Base-by-base conservation (phyloP, 2,329 filamentous ascomycete species). In the Diaporthe vexans region DNA sequence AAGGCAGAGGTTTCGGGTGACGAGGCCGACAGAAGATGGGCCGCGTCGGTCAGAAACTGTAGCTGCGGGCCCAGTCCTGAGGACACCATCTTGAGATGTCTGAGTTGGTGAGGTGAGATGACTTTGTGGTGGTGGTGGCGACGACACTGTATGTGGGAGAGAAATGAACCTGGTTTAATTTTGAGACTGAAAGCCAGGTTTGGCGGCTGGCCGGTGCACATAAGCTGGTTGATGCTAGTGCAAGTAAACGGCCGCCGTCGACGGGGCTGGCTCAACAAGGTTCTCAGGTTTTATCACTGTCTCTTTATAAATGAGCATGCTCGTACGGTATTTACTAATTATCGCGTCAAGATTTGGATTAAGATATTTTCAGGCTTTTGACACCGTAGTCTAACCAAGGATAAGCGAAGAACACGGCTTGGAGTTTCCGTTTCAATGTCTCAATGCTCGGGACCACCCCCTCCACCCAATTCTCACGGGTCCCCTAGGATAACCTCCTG, bases 1-100 rank as follows among this genome's bases (percentile, higher is more conserved):
- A 90, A 87, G 17, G 90, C 89, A 19, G 91, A 91, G 1, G 86
- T 88, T 76, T 88, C 85, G 1, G 91, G 90, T 0, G 90, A 86
- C 2, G 85, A 81, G 15, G 81, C 80, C 4, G 86, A 83, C 21
- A 93, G 83, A 13, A 92, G 81, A 82, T 93, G 88, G 1, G 90
- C 89, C 1, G 91, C 89, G 79, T 92, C 87, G 15, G 87, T 89
- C 4, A 93, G 85, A 76, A 87, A 91, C 15, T 79, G 79, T 56
- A 87, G 73, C 21, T 83, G 81, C 0, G 79, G 74, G 0, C 78
- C 71, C 29, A 80, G 61, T 4, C 80, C 73, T 68, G 52, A 75
- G 24, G 75, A 73, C 61, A 71, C 71, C 74, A 74, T 77, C 17
- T 69, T 61, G 40, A 3, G 17, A 13, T 59, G 21, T 54, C n/a